Conservation (phyloP, 306 rosid genomes). For the Fragaria iinumae region DNA sequence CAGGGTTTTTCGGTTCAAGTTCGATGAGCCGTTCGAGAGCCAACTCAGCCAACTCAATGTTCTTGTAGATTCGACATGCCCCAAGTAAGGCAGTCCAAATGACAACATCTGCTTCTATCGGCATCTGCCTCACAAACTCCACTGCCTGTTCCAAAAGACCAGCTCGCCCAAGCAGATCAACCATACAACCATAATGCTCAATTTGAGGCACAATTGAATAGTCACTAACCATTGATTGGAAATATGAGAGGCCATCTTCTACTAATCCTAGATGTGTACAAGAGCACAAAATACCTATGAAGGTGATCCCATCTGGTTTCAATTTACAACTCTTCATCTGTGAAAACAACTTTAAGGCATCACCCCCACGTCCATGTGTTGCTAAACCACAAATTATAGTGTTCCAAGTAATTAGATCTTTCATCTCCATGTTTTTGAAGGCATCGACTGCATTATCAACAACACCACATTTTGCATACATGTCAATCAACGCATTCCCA, state of each 20-base stretch:
- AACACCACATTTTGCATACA: conserved; percentile 82
- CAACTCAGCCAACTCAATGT: conserved; percentile 47
- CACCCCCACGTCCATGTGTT: conserved; percentile 53
- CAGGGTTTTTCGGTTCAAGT: conserved; percentile 78
- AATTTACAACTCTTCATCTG: conserved; percentile 53
- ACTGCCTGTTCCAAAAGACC: conserved; percentile 62
- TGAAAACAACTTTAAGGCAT: conserved; percentile 59
- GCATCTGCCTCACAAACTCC: conserved; percentile 63
- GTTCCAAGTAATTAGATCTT: conserved; percentile 54
- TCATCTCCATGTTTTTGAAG: conserved; percentile 47
- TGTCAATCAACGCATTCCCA: conserved; percentile 60
- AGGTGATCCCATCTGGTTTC: conserved; percentile 53
- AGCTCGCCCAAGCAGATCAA: conserved; percentile 53
- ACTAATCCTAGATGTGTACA: conserved; percentile 75
- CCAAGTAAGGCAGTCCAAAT: conserved; percentile 55
- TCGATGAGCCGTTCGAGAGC: conserved; percentile 56
- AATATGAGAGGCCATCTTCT: conserved; percentile 48
- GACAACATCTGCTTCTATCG: conserved; percentile 56
- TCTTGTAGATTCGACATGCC: conserved; percentile 43
- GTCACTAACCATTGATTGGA: conserved; percentile 53
- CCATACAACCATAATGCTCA: conserved; percentile 63
- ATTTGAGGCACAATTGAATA: conserved; percentile 51
- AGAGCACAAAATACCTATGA: conserved; percentile 62
- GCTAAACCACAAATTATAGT: conserved; percentile 49
- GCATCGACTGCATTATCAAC: conserved; percentile 51